These are phyloP conservation scores for Diaporthe sp. DNA, from an alignment of 2,329 filamentous ascomycete genomes.

Conservation along the genomic window DNA sequence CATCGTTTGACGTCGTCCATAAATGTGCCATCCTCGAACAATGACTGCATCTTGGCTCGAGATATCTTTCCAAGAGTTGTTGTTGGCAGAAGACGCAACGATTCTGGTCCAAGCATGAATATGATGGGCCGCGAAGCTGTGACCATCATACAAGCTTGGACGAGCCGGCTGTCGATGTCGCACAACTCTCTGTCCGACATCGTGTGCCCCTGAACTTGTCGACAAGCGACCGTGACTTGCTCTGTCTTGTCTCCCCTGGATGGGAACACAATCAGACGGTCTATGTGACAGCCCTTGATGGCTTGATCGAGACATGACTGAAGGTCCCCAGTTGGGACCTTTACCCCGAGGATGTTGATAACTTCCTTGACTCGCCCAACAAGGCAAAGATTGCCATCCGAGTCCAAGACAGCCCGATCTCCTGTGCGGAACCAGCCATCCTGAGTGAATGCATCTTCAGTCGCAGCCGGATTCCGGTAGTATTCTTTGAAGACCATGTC, in stretches of 20 bases:
- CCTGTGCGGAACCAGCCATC: slow-evolving; percentile 59
- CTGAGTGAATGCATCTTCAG: slow-evolving; percentile 66
- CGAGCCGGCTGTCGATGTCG: neutral
- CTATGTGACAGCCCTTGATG: slow-evolving; percentile 42
- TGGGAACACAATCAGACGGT: slow-evolving; percentile 40
- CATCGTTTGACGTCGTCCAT: neutral
- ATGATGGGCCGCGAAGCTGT: slow-evolving; percentile 4
- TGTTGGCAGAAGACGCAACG: neutral
- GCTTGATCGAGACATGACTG: slow-evolving; percentile 52
- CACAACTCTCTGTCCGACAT: neutral
- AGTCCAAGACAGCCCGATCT: slow-evolving; percentile 52
- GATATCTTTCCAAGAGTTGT: slow-evolving; percentile 21
- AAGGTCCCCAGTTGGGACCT: slow-evolving; percentile 53
- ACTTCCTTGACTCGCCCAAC: slow-evolving; percentile 55
- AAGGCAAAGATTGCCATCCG: slow-evolving; percentile 50
- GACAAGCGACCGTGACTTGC: slow-evolving; percentile 53
- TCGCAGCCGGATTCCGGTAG: slow-evolving; percentile 70
- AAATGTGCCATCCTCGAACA: slow-evolving; percentile 26
- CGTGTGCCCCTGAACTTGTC: slow-evolving; percentile 40
- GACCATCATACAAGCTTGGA: slow-evolving; percentile 3
- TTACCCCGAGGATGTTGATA: slow-evolving; percentile 62
- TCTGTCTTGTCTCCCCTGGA: slow-evolving; percentile 17
- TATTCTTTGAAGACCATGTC: slow-evolving; percentile 74
- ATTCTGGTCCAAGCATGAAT: slow-evolving; percentile 1
- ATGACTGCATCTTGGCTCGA: neutral